Base-by-base conservation (phyloP, 1,139 yeast species). In the Sugiyamaella castrensis region DNA sequence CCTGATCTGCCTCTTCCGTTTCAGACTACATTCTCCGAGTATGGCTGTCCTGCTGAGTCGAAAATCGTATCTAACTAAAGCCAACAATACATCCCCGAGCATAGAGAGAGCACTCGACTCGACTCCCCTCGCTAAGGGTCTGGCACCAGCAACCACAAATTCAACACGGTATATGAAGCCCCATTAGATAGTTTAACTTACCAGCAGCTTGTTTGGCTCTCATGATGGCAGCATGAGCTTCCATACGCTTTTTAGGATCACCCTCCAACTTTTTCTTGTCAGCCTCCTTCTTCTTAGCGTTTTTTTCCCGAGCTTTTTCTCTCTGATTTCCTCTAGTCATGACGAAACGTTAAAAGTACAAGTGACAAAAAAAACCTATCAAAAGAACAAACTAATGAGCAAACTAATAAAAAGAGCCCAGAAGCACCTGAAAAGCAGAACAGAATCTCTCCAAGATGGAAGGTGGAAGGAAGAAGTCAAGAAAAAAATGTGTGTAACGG, bases 311-410 rank as follows among this genome's bases (percentile, higher is more conserved):
- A 28, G 97, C 97, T 62, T 87, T 78, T 45, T 92, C 98, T 68
- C 98, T 80, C 71, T 92, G 98, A 70, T 92, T 92, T 30, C 98
- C 98, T 75, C 98, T 80, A 46, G 96, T 84, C 98, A 91, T 91
- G 47, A 46, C 65, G 45, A 29, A 16, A 30, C 15, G 15, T 28
- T 35, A 31, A n/a, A n/a, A n/a, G n/a, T 31, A 31, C 6, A 31
- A 31, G 5, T 6, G 34, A 13, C 33, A 12, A 38, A 15, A 12
- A 12, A 16, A 37, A 37, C 7, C 11, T 4, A 28, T 12, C 24
- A 29, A 40, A 40, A 40, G 26, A 13, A 40, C 6, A 15, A 31
- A 13, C 30, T 26, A 41, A 41, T 31, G 28, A 34, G 29, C 24
- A 19, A 16, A 30, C 28, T 1, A 36, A 29, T 30, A 29, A 39